Base-by-base conservation (phyloP, 768 basidiomycete species). In the Pleurotus cornucopiae region DNA sequence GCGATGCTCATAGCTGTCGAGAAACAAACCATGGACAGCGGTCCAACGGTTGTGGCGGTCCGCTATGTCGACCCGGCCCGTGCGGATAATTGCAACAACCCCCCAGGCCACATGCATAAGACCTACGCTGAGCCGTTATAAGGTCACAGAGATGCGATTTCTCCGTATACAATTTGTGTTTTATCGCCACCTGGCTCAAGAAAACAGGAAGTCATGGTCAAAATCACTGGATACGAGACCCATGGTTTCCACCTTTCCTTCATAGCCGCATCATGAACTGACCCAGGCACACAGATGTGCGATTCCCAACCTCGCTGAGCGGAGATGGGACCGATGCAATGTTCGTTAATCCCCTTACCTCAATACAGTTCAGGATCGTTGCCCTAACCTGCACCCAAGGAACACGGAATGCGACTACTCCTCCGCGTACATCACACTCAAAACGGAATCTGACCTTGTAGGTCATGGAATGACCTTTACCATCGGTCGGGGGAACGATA, bases 401-500 rank as follows among this genome's bases (percentile, higher is more conserved):
- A 96, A 97, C 71, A 89, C 89, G 30, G 91, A 92, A 55, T 96
- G 94, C 71, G 95, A 97, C 73, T 97, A 97, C 72, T 94, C 92
- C 2, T 91, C 94, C 1, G 95, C 95, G 4, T 97, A 97, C 68
- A 78, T 97, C 45, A 80, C 85, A 20, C 76, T 98, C 56, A 72
- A 81, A 59, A 95, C 90, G 2, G 77, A 87, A n/a, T 77, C 84
- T 20, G 78, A 84, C 51, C 83, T 95, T 44, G 79, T 86, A 47
- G 92, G 94, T n/a, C 84, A 93, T 62, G 93, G 92, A 55, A 91
- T 94, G 91, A 94, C 93, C 2, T 95, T 95, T 68, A 94, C 94
- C 9, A 94, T 93, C 61, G 93, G 93, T 0, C 86, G 95, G 41
- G 95, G 95, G 25, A 98, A 94, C 65, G 95, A 98, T 58, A 94